Evolutionary conservation across 2,329 filamentous ascomycete genomes (phyloP).

Genomic region (Penicillium sp.): DNA sequence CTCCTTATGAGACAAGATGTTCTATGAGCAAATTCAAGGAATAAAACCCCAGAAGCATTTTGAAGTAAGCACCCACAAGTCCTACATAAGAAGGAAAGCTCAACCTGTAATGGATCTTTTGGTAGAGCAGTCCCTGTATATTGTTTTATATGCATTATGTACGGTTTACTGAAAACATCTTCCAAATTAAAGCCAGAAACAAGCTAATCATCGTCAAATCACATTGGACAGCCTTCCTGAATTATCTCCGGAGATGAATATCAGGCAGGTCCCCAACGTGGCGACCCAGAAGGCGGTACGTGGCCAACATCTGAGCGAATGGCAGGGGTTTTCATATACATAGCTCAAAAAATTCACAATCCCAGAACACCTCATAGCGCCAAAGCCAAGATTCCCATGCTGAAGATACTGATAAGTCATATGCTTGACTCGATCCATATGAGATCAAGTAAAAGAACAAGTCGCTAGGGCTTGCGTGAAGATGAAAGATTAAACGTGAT

Average conservation of each 20-base stretch:
- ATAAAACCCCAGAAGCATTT: background rate
- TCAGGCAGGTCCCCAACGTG: background rate
- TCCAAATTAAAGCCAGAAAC: background rate
- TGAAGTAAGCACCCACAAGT: background rate
- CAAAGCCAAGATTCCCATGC: slow-evolving; percentile 3
- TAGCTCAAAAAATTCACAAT: background rate
- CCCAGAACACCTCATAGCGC: slow-evolving; percentile 5
- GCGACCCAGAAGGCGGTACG: background rate
- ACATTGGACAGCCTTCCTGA: background rate
- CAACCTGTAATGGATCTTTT: no score
- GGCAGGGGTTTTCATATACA: background rate
- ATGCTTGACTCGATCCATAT: background rate
- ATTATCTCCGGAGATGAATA: background rate
- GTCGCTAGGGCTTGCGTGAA: background rate
- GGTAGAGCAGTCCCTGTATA: background rate
- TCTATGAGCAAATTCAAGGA: background rate
- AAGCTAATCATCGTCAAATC: background rate
- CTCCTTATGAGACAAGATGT: background rate
- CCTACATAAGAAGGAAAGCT: background rate
- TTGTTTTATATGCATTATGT: slow-evolving; percentile 7
- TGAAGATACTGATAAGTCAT: slow-evolving; percentile 1
- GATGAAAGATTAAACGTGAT: slow-evolving; percentile 2
- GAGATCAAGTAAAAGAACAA: background rate
- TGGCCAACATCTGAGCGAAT: background rate
- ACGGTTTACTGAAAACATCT: background rate